Base-by-base conservation (phyloP, 139 green algal genomes). In the Chlorella sp. region DNA sequence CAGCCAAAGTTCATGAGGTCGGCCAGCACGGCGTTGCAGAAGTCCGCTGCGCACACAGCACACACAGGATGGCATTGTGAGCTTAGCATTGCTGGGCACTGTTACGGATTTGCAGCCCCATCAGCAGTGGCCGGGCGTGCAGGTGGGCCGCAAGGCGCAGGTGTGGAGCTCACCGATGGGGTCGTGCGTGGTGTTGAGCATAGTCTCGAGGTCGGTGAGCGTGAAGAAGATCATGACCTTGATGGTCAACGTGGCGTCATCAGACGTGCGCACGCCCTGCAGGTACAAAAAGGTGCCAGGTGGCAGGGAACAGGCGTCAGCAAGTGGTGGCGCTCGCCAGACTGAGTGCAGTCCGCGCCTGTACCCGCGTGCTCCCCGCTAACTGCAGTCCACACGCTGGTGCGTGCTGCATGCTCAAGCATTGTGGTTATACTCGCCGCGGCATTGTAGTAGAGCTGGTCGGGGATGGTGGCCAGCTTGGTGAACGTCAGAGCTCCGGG, bases 381-480 rank as follows among this genome's bases (percentile, higher is more conserved):
- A n/a, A n/a, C n/a, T n/a, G n/a, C n/a, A n/a, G n/a, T n/a, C n/a
- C n/a, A n/a, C n/a, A n/a, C n/a, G n/a, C n/a, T n/a, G 20, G 17
- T 60, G 49, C 17, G 42, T 17, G 42, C 42, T 59, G n/a, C n/a
- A n/a, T n/a, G 14, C 10, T 10, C 29, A 5, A 70, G n/a, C n/a
- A n/a, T n/a, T n/a, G n/a, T n/a, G n/a, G n/a, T n/a, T n/a, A n/a
- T n/a, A n/a, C n/a, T n/a, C n/a, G n/a, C 66, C 66, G 59, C 31
- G 2, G 70, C 70, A 69, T 77, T 77, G 71, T 49, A 62, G 35
- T 77, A 77, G 62, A 77, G 66, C 36, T 71, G 62, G 71, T 71
- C 62, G 14, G 71, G 22, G 42, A 77, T 77, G 62, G 71, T 77
- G n/a, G 51, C 14, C 71, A 77, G 36, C 61, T 77, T 77, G 71